Evolutionary conservation across 2,329 filamentous ascomycete genomes (phyloP).

Genomic region (Curvularia sp.): DNA sequence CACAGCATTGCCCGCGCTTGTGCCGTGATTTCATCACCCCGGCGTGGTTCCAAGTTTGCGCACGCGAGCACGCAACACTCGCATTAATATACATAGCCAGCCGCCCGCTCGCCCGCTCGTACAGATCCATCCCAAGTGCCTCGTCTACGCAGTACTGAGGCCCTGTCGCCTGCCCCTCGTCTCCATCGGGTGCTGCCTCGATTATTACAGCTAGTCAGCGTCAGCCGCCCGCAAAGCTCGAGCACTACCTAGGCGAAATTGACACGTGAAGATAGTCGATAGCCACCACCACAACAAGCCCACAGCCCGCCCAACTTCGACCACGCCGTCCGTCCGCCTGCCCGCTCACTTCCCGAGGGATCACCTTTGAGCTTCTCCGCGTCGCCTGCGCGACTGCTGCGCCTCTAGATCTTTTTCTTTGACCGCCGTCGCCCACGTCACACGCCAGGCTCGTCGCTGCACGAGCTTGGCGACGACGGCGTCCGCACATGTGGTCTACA

Average conservation of each 20-base stretch:
- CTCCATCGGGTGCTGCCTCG: background rate
- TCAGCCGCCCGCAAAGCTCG: slow-evolving; percentile 16
- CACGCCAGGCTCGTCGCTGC: slow-evolving; percentile 52
- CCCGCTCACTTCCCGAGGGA: slow-evolving; percentile 23
- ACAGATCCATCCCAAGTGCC: slow-evolving; percentile 14
- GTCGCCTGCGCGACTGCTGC: slow-evolving; percentile 43
- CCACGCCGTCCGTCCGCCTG: slow-evolving; percentile 24
- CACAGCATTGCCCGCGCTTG: slow-evolving; percentile 5
- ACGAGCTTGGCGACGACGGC: slow-evolving; percentile 57
- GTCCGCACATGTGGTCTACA: slow-evolving; percentile 73
- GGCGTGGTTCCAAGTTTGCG: slow-evolving; percentile 32
- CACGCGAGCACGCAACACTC: slow-evolving; percentile 42
- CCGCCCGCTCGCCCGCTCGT: slow-evolving; percentile 36
- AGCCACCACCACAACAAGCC: slow-evolving; percentile 4
- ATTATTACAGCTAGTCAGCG: slow-evolving; percentile 3
- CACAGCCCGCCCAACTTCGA: slow-evolving; percentile 21
- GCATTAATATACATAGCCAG: background rate
- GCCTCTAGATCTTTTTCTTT: slow-evolving; percentile 20
- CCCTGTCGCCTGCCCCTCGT: background rate
- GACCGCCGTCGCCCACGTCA: slow-evolving; percentile 32
- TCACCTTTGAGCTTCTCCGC: slow-evolving; percentile 28
- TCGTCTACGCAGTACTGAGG: too few species aligned
- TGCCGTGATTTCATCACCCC: slow-evolving; percentile 8
- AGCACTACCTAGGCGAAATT: slow-evolving; percentile 20
- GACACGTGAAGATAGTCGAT: slow-evolving; percentile 47